phyloP scores from a whole-genome alignment of 2,329 filamentous ascomycete genomes.

The Botrytis elliptica region DNA sequence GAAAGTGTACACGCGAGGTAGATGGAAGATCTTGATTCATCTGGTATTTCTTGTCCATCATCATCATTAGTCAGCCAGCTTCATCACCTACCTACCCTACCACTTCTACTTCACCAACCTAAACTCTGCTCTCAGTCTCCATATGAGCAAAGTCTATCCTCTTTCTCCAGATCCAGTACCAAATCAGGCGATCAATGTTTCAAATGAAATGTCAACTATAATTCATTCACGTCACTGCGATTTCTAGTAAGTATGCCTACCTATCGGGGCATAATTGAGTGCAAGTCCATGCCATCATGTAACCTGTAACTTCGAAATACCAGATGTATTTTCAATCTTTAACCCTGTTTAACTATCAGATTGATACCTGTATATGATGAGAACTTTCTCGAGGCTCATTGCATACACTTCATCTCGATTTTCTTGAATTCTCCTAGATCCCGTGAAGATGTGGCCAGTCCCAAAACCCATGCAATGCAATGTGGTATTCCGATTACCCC shows the following conservation, averaged over 20 bases:
- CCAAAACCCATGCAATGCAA: not conserved
- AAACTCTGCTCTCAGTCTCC: not conserved
- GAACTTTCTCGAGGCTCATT: not conserved
- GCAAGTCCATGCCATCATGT: not conserved
- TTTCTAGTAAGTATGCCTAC: not conserved
- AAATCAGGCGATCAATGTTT: not conserved
- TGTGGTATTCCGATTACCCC: conserved; percentile 8
- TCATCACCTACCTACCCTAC: not conserved
- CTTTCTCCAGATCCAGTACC: not conserved
- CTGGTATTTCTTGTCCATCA: not conserved
- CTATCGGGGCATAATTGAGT: not conserved
- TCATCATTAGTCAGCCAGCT: not conserved
- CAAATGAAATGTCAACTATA: not conserved
- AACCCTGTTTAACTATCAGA: not conserved
- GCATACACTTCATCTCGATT: not conserved
- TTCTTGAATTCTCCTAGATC: not conserved
- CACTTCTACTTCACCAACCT: not conserved
- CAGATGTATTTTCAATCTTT: not conserved
- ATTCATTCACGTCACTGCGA: not conserved
- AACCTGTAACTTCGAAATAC: not conserved
- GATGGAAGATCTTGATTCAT: not conserved
- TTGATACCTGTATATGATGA: not conserved
- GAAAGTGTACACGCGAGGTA: not conserved
- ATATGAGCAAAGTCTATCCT: not conserved
- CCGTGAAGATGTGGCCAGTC: not conserved